Base-by-base conservation (phyloP, 371 early-diverging fungal genomes). In the Mucor piriformis region DNA sequence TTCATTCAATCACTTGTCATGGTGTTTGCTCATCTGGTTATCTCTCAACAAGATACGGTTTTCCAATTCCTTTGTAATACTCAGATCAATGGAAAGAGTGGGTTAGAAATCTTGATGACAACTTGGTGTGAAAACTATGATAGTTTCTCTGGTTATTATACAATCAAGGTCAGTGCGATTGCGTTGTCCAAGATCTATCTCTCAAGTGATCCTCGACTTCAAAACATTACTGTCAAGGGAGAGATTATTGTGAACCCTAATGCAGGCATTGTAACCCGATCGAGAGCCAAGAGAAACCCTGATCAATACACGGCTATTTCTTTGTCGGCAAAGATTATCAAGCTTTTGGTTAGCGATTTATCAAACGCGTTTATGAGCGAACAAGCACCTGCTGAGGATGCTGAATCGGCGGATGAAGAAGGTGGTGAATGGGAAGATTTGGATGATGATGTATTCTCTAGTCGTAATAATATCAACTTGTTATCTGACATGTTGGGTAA, bases 1-100 rank as follows among this genome's bases (percentile, higher is more conserved):
- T 92, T 93, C 40, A 87, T 91, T 59, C 88, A 92, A 78, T 90
- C 93, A n/a, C 75, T 95, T n/a, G 82, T 95, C 4, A 76, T 91
- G 69, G 88, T 94, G 12, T 92, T 95, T 71, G 93, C 93, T 34
- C 93, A 95, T 49, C 76, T 96, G 50, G 79, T 91, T 38, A 79
- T 85, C 34, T 80, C 74, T 29, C 90, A 94, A 50, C 80, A 86
- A 47, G 82, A 87, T 11, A 84, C 86, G 11, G 85, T 90, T 0
- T 72, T 90, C 50, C 79, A 88, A 40, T 90, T 91, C 72, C 72
- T 94, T 48, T 63, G 72, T 16, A 73, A 70, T 5, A 63, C 84
- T 3, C 71, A 73, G 34, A 70, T 88, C 29, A 66, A 82, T 16
- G 83, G 83, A 8, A 72, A 73, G 32, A 84, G 67, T 43, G 94